A percentile compares a stretch with the other conserved stretches of the same genome.
Conservation (phyloP, 1,284 basidiomycete genomes). For the Rugosomyces carneus region DNA sequence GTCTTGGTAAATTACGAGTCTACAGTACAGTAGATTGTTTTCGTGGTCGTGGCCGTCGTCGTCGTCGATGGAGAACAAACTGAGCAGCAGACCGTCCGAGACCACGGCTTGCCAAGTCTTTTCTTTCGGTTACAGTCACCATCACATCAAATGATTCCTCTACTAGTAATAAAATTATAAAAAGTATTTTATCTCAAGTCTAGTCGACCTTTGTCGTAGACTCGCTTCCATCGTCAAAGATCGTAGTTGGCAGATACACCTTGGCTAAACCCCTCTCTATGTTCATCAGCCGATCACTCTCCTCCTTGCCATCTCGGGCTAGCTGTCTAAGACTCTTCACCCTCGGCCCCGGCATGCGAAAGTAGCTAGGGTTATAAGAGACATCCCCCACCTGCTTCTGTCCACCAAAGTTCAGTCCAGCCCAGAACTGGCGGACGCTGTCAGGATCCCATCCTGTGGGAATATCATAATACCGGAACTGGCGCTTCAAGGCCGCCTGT, state of each 20-base stretch:
- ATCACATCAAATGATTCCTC: neutral
- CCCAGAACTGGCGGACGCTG: constrained; percentile 44
- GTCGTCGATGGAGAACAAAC: neutral
- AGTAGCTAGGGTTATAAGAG: constrained; percentile 22
- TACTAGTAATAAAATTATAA: too few species aligned
- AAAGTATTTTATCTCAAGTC: too few species aligned
- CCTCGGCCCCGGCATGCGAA: constrained; percentile 21
- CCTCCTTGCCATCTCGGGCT: constrained; percentile 30
- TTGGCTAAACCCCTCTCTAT: constrained; percentile 30
- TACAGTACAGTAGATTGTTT: neutral
- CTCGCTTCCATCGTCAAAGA: constrained; percentile 24
- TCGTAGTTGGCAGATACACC: constrained; percentile 21
- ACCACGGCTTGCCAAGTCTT: neutral
- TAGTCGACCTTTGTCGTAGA: too few species aligned
- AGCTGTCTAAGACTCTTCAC: constrained; percentile 30
- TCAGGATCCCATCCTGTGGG: constrained; percentile 42
- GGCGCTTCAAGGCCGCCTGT: constrained; percentile 29
- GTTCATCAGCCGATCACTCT: constrained; percentile 23
- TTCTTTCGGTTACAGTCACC: neutral
- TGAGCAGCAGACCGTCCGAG: neutral
- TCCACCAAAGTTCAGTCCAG: constrained; percentile 40
- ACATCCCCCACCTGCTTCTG: constrained; percentile 12
- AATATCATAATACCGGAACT: constrained; percentile 37
- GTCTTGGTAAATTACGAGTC: neutral
- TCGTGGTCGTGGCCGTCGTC: neutral